These are phyloP conservation scores for Salix dunnii DNA, from an alignment of 345 rosid species.

Conservation along the genomic window DNA sequence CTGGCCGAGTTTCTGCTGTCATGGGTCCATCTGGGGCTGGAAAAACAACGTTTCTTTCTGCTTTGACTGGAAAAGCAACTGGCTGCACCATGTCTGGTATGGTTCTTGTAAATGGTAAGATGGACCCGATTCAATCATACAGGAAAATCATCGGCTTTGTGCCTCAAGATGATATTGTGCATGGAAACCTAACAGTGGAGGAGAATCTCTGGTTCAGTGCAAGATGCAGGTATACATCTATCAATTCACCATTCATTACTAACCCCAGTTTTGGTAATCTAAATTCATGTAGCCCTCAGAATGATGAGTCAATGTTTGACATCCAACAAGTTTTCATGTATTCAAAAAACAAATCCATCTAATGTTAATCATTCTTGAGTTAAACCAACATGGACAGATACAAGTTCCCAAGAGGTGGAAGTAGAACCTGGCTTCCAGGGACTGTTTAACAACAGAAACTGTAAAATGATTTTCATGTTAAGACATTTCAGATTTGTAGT, in stretches of 20 bases:
- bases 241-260: background rate
- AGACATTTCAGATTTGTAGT: background rate
- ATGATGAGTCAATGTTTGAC: too few species aligned
- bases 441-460: background rate
- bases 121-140: constrained; percentile 75
- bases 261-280: background rate
- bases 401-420: background rate
- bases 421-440: background rate
- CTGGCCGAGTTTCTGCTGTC: constrained; percentile 92
- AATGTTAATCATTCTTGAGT: background rate
- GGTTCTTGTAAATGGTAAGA: constrained; percentile 82
- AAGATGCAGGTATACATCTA: constrained; percentile 74
- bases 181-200: constrained; percentile 94
- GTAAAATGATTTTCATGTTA: background rate
- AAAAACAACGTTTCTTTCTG: constrained; percentile 90
- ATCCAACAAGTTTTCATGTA: background rate
- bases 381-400: background rate
- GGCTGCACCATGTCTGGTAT: constrained; percentile 71
- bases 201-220: constrained; percentile 99
- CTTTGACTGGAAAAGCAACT: constrained; percentile 81
- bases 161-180: constrained; percentile 98
- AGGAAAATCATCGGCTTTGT: constrained; percentile 90
- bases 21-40: constrained; percentile 99
- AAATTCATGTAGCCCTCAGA: background rate
- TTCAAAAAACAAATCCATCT: background rate